Percentiles rank a stretch among this genome's conserved stretches.
Evolutionary conservation across 2,329 filamentous ascomycete genomes (phyloP).

Genomic region (Epichloe festucae): DNA sequence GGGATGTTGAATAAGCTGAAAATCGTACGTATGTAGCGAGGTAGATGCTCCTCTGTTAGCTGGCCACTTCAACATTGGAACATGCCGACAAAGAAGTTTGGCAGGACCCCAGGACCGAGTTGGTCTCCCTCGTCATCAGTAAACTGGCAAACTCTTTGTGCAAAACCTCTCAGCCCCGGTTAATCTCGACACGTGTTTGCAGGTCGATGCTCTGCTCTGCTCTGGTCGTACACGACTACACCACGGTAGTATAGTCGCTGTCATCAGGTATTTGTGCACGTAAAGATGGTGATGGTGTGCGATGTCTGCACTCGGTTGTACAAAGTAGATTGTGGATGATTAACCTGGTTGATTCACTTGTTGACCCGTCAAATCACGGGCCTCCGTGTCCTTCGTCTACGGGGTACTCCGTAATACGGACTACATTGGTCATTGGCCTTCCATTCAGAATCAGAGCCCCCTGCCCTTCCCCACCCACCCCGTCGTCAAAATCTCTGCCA

Average conservation of each 20-base stretch:
- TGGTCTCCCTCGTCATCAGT: background rate
- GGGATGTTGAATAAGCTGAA: background rate
- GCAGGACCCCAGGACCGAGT: background rate
- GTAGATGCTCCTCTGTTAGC: background rate
- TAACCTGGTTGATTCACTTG: too few species aligned
- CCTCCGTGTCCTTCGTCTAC: background rate
- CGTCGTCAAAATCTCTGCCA: slow-evolving; percentile 7
- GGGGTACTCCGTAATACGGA: background rate
- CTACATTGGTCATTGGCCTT: background rate
- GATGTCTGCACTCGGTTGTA: background rate
- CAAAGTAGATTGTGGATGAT: too few species aligned
- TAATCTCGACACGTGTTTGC: background rate
- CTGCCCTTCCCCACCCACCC: background rate
- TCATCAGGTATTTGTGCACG: background rate
- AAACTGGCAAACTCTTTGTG: too few species aligned
- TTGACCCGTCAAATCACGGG: background rate
- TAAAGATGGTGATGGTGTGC: background rate
- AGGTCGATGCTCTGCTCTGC: background rate
- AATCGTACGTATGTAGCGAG: background rate
- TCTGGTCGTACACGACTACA: background rate
- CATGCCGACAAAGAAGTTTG: background rate
- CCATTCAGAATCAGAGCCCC: background rate
- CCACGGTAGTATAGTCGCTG: background rate
- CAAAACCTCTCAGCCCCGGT: background rate
- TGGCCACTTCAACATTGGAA: background rate